Evolutionary conservation across 2,329 filamentous ascomycete species (phyloP), one percentile per base, ranked within the genome.

Genomic region (Paraphaeosphaeria sporulosa): DNA sequence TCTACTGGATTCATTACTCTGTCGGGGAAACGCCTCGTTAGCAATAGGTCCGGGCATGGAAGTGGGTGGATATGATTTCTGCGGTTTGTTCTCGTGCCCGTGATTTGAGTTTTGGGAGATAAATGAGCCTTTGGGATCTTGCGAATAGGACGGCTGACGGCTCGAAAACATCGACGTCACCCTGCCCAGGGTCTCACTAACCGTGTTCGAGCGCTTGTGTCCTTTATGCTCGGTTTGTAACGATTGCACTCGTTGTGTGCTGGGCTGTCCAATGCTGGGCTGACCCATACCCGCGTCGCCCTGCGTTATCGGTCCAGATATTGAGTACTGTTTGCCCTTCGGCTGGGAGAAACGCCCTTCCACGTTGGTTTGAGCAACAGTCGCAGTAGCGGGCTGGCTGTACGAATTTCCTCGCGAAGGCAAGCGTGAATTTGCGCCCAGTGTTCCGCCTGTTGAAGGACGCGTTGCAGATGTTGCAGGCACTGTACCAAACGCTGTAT

Each of bases 271-370:
- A 80, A 81, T 88, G 75, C 82, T 87, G 70, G 72, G 71, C 47
- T 81, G 77, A 17, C 69, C 70, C 59, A 73, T 72, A 27, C 57
- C 62, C 36, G 63, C 51, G 10, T 70, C 62, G n/a, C 82, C 78
- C 65, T 88, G 86, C 34, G 86, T 81, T 51, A 90, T 85, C 15
- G 89, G 86, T 55, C 87, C 84, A 21, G 90, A 90, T 34, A 94
- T 93, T 52, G 87, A 86, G 74, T 93, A 92, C 65, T 87, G 87
- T 71, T 89, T 87, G 64, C 84, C 81, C 76, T 85, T 87, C 66
- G 78, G 84, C 80, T 97, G 94, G 66, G 95, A 91, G 70, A 98
- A 93, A 64, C 91, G 91, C 64, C 93, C 94, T 76, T 97, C 91
- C 4, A 87, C 93, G 77, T 95, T 97, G 55, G 93, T 95, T 68